Evolutionary conservation across 2,329 filamentous ascomycete genomes (phyloP).

Genomic region (Apiospora malaysiana): DNA sequence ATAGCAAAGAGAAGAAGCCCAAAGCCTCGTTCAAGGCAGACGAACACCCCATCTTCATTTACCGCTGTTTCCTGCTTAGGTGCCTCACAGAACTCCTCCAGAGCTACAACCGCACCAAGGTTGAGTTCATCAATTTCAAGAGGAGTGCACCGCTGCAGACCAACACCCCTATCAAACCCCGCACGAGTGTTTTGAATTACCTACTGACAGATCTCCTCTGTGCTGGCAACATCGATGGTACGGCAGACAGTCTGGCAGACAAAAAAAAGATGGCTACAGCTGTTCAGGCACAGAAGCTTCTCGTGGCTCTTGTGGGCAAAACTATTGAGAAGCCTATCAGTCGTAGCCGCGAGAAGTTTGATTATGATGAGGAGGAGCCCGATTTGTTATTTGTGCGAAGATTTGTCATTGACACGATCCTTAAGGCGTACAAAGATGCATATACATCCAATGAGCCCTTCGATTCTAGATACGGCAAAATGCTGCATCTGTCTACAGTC

Average conservation of each 20-base stretch:
- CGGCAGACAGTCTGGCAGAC: conserved; percentile 74
- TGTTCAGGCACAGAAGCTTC: conserved; percentile 81
- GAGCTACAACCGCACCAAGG: conserved; percentile 92
- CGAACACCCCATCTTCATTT: conserved; percentile 94
- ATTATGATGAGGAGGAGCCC: conserved; percentile 79
- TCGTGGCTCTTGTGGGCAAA: conserved; percentile 87
- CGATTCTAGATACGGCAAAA: conserved; percentile 84
- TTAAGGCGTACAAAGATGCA: conserved; percentile 91
- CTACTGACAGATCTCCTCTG: conserved; percentile 80
- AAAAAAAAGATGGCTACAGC: conserved; percentile 90
- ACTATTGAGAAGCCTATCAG: conserved; percentile 77
- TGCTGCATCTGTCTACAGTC: conserved; percentile 86
- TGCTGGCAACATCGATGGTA: conserved; percentile 65
- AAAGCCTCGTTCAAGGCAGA: conserved; percentile 87
- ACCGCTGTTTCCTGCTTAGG: conserved; percentile 92
- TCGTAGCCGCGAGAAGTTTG: conserved; percentile 61
- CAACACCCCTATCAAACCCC: conserved; percentile 90
- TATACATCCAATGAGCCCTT: conserved; percentile 78
- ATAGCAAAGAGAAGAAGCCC: conserved; percentile 65
- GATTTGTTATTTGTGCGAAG: conserved; percentile 91
- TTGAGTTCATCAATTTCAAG: conserved; percentile 99
- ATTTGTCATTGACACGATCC: conserved; percentile 91
- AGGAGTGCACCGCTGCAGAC: conserved; percentile 84
- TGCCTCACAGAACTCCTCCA: conserved; percentile 89
- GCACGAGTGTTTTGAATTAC: conserved; percentile 92